Evolutionary conservation across 169 alveolate genomes (phyloP).

Genomic region (Plasmodium cynomolgi): DNA sequence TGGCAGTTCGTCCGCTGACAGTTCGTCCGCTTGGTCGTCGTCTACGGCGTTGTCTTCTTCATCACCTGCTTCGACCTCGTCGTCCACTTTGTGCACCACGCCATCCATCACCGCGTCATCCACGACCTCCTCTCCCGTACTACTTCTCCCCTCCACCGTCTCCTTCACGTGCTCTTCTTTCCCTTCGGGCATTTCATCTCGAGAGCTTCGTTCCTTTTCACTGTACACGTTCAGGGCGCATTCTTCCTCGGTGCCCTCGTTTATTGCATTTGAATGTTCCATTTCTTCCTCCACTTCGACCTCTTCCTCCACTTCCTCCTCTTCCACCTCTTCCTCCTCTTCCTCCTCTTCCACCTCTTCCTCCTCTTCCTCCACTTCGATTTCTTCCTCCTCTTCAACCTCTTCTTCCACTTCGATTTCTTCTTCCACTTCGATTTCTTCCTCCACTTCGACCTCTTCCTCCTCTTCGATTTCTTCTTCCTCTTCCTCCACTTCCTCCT

Average conservation of each 20-base stretch:
- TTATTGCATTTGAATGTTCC: neutral
- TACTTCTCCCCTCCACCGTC: neutral
- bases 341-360: constrained; percentile 1
- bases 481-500: neutral
- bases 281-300: constrained; percentile 17
- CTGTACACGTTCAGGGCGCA: neutral
- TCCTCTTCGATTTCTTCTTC: constrained; percentile 36
- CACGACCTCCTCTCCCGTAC: neutral
- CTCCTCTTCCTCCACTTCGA: neutral
- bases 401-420: constrained; percentile 6
- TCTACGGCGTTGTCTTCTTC: neutral
- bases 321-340: constrained; percentile 1
- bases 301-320: constrained; percentile 27
- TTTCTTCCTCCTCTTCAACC: constrained; percentile 5
- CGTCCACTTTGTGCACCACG: neutral
- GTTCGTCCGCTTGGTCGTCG: neutral
- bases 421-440: constrained; percentile 34
- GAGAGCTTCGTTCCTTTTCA: constrained; percentile 4
- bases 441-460: constrained; percentile 14
- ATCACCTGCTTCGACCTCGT: neutral
- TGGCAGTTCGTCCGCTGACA: neutral
- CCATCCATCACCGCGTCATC: neutral
- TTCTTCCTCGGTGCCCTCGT: constrained; percentile 2
- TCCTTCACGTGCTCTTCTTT: neutral
- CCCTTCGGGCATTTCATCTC: constrained; percentile 21